Evolutionary conservation across 495 filamentous ascomycete species (phyloP).

Genomic region (Acidiella bohemica): DNA sequence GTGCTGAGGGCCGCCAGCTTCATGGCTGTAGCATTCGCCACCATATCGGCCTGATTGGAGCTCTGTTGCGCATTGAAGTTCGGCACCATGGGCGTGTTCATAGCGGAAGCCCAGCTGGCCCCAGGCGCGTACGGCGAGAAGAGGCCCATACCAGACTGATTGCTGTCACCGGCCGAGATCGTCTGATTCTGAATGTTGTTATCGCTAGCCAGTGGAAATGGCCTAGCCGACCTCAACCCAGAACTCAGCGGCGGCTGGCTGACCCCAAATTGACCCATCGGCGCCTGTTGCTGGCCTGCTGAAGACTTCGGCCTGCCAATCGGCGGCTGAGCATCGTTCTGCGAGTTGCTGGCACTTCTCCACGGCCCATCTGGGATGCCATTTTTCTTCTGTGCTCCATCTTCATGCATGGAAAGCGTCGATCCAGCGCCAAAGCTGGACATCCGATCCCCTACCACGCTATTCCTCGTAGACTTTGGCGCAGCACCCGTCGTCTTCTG

Average conservation of each 20-base stretch:
- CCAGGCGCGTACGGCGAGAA: constrained; percentile 79
- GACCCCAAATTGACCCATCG: constrained; percentile 87
- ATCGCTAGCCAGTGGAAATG: constrained; percentile 47
- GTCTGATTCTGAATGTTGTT: constrained; percentile 70
- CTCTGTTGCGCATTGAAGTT: constrained; percentile 50
- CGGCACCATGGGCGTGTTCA: constrained; percentile 90
- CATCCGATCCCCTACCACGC: constrained; percentile 65
- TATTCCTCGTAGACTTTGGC: constrained; percentile 86
- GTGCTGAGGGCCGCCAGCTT: constrained; percentile 93
- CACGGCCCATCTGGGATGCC: constrained; percentile 55
- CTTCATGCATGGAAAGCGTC: constrained; percentile 45
- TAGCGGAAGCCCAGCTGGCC: constrained; percentile 96
- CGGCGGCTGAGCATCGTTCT: constrained; percentile 36
- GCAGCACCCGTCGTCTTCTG: constrained; percentile 85
- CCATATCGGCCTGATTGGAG: constrained; percentile 81
- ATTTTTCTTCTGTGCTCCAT: constrained; percentile 24
- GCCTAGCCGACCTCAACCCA: constrained; percentile 70
- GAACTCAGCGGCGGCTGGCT: constrained; percentile 61
- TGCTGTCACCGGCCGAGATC: constrained; percentile 51
- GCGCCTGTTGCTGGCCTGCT: constrained; percentile 52
- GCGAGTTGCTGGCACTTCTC: constrained; percentile 17
- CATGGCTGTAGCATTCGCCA: constrained; percentile 97
- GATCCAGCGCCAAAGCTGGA: constrained; percentile 65
- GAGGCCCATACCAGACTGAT: constrained; percentile 52
- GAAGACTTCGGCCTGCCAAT: constrained; percentile 77